These are phyloP conservation scores for Allantophomopsis cytisporea DNA, from an alignment of 2,329 filamentous ascomycete species.

Conservation along the genomic window DNA sequence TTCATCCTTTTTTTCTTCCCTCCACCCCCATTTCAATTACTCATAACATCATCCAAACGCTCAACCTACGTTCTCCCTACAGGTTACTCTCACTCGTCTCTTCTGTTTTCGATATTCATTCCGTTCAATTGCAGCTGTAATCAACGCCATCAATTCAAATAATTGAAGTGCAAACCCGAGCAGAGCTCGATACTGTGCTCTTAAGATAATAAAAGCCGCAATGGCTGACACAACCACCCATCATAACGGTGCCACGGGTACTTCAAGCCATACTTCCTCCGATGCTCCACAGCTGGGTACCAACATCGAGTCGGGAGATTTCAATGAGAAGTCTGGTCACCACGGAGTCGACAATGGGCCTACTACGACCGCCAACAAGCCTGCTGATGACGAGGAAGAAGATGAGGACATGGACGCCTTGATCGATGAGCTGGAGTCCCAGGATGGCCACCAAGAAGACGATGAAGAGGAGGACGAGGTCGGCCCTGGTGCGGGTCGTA, in stretches of 20 bases:
- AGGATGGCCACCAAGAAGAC: slow-evolving; percentile 57
- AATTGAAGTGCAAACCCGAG: slow-evolving; percentile 1
- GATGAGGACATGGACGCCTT: slow-evolving; percentile 77
- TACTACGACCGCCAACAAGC: slow-evolving; percentile 12
- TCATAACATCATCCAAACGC: too few species aligned
- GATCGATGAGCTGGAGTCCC: slow-evolving; percentile 76
- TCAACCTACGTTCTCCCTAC: too few species aligned
- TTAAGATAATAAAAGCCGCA: background rate
- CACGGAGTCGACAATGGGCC: slow-evolving; percentile 19
- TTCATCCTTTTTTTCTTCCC: background rate
- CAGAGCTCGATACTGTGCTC: slow-evolving; percentile 6
- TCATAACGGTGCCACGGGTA: slow-evolving; percentile 6
- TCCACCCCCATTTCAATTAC: background rate
- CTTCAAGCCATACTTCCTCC: slow-evolving; percentile 4
- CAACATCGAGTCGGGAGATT: slow-evolving; percentile 49
- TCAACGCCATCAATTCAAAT: too few species aligned
- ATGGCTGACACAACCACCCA: background rate
- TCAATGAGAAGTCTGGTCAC: slow-evolving; percentile 40
- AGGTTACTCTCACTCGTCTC: too few species aligned
- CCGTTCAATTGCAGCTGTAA: slow-evolving; percentile 1
- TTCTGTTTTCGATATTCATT: background rate
- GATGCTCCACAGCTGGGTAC: slow-evolving; percentile 33
- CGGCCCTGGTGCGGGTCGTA: slow-evolving; percentile 38
- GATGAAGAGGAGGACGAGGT: slow-evolving; percentile 43
- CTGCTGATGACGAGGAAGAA: slow-evolving; percentile 39